Percentiles rank a stretch among this genome's conserved stretches.
Evolutionary conservation across 208 protist species (phyloP).

Genomic region (Wallacemonas sp.): DNA sequence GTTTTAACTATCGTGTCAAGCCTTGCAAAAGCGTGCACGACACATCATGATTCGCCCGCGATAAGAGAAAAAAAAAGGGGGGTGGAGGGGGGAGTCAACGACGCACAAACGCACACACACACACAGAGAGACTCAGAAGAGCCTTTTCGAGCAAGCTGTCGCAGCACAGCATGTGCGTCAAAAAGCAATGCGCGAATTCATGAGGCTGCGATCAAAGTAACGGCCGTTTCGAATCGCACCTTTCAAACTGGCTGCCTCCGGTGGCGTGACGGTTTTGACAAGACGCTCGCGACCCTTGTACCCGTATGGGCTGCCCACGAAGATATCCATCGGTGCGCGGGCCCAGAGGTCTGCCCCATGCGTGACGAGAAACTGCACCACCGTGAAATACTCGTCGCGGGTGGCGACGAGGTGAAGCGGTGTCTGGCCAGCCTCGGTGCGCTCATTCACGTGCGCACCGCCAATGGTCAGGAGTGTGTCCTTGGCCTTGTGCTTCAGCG

Average conservation of each 20-base stretch:
- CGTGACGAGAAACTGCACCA: conserved; percentile 29
- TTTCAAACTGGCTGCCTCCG: conserved; percentile 6
- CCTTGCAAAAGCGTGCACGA: no score
- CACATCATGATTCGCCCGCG: no score
- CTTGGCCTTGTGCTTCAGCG: conserved; percentile 22
- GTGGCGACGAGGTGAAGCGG: conserved; percentile 40
- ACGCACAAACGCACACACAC: no score
- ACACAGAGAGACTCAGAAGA: no score
- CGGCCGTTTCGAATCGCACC: conserved; percentile 9
- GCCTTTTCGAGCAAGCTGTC: no score
- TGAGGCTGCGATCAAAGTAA: conserved; percentile 15
- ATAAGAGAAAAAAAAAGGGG: no score
- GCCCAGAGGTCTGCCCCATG: conserved; percentile 27
- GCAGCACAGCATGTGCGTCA: background rate
- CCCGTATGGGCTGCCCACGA: conserved; percentile 6
- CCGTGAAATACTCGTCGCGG: conserved; percentile 22
- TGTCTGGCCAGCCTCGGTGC: conserved; percentile 29
- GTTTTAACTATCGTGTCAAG: no score
- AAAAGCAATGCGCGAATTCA: conserved; percentile 8
- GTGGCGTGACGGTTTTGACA: conserved; percentile 8
- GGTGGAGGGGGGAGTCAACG: no score
- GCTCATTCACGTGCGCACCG: conserved; percentile 34
- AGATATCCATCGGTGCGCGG: background rate
- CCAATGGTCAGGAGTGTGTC: conserved; percentile 37
- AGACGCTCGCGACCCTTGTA: conserved; percentile 5